phyloP scores from a whole-genome alignment of 495 filamentous ascomycete genomes.

The Endocarpon pusillum region DNA sequence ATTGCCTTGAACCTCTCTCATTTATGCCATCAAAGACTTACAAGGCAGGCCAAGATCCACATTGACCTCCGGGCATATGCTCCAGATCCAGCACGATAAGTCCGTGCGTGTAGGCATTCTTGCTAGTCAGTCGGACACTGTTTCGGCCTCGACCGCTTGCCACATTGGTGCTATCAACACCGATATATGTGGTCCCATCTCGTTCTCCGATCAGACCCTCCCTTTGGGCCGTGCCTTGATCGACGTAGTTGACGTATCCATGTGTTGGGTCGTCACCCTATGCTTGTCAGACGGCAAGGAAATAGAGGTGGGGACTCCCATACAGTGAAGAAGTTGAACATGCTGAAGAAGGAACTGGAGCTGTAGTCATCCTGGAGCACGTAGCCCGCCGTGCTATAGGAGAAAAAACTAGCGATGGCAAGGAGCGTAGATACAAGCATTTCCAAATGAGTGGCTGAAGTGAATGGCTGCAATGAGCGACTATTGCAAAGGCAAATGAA shows the following conservation, averaged over 20 bases:
- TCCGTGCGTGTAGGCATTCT: constrained; percentile 32
- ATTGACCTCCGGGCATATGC: constrained; percentile 37
- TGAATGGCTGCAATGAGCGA: no score
- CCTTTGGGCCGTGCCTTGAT: constrained; percentile 30
- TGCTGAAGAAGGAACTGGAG: constrained; percentile 32
- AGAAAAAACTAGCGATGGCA: constrained; percentile 23
- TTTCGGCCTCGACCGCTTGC: constrained; percentile 34
- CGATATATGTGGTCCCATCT: constrained; percentile 25
- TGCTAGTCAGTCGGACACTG: constrained; percentile 37
- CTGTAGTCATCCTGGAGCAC: constrained; percentile 29
- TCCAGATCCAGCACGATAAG: constrained; percentile 42
- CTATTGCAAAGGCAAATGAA: no score
- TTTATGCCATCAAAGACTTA: constrained; percentile 21
- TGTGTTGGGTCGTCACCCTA: constrained; percentile 43
- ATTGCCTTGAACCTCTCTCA: constrained; percentile 2
- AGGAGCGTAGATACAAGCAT: constrained; percentile 29
- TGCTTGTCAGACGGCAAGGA: constrained; percentile 15
- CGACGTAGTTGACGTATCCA: constrained; percentile 49
- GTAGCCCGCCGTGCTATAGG: constrained; percentile 29
- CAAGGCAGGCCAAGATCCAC: constrained; percentile 43
- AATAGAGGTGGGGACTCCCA: constrained; percentile 15
- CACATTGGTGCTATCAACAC: constrained; percentile 21
- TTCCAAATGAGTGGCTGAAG: no score
- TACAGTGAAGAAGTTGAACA: constrained; percentile 33
- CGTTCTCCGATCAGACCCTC: constrained; percentile 36